Percentiles rank a stretch among this genome's conserved stretches.
phyloP scores from a whole-genome alignment of 1,139 yeast species.

The Candida sp. region DNA sequence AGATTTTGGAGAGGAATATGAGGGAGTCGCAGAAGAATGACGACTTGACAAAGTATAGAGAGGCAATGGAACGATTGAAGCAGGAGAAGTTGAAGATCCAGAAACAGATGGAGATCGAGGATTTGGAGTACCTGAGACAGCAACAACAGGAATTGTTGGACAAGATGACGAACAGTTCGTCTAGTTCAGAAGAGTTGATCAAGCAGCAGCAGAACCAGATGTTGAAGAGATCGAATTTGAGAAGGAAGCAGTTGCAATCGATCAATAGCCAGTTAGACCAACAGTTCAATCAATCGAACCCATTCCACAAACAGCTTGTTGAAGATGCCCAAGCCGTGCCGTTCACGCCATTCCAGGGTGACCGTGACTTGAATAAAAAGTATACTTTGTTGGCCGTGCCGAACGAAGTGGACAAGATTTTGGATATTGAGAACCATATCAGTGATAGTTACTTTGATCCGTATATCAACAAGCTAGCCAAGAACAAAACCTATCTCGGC shows the following conservation, averaged over 20 bases:
- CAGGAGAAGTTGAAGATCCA: slow-evolving; percentile 67
- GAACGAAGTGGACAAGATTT: slow-evolving; percentile 31
- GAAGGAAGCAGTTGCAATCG: slow-evolving; percentile 70
- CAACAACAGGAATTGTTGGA: slow-evolving; percentile 74
- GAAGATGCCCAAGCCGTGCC: slow-evolving; percentile 51
- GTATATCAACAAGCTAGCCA: slow-evolving; percentile 55
- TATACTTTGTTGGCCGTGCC: slow-evolving; percentile 36
- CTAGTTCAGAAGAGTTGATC: slow-evolving; percentile 57
- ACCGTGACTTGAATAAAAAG: slow-evolving; percentile 57
- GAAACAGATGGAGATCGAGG: slow-evolving; percentile 73
- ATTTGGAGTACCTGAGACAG: slow-evolving; percentile 56
- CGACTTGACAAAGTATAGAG: slow-evolving; percentile 65
- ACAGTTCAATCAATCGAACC: slow-evolving; percentile 31
- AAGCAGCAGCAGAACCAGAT: slow-evolving; percentile 45
- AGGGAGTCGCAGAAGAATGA: slow-evolving; percentile 70
- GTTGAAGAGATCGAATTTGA: slow-evolving; percentile 64
- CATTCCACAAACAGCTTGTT: slow-evolving; percentile 24
- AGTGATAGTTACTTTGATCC: slow-evolving; percentile 51
- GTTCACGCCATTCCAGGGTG: slow-evolving; percentile 95
- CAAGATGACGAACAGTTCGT: slow-evolving; percentile 58
- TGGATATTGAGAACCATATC: slow-evolving; percentile 58
- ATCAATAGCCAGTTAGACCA: slow-evolving; percentile 56
- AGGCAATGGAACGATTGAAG: slow-evolving; percentile 57
- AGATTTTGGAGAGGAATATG: slow-evolving; percentile 67
- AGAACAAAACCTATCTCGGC: slow-evolving; percentile 74